Percentiles rank a stretch among this genome's conserved stretches.
These are phyloP conservation scores for Pugionium dolabratum DNA, from an alignment of 345 rosid species.

Conservation along the genomic window DNA sequence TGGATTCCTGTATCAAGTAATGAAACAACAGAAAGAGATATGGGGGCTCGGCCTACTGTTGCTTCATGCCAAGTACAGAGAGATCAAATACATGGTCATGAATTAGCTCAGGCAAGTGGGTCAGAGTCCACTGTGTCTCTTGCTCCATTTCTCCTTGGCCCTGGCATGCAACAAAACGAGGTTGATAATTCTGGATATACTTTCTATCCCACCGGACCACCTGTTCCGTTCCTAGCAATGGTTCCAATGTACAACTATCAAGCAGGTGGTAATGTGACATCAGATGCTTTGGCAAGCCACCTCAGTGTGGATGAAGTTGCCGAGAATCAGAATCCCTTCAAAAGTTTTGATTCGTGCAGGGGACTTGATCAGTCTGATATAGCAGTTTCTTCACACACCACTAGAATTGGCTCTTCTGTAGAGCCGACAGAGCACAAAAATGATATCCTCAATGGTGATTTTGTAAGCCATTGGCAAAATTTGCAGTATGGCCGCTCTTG, in stretches of 20 bases:
- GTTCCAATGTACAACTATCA: conserved; percentile 57
- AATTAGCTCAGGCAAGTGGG: conserved; percentile 61
- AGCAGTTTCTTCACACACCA: conserved; percentile 48
- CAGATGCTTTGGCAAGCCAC: conserved; percentile 60
- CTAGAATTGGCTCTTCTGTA: conserved; percentile 44
- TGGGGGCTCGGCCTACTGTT: conserved; percentile 48
- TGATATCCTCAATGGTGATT: conserved; percentile 85
- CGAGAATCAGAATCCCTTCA: conserved; percentile 54
- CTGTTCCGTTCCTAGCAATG: conserved; percentile 74
- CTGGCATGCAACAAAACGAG: conserved; percentile 60
- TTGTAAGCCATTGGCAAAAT: conserved; percentile 86
- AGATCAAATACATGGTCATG: conserved; percentile 66
- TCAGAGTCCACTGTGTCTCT: conserved; percentile 63
- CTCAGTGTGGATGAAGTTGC: conserved; percentile 56
- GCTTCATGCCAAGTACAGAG: conserved; percentile 55
- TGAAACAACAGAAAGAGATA: conserved; percentile 58
- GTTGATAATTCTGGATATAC: conserved; percentile 61
- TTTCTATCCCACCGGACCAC: conserved; percentile 81
- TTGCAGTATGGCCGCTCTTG: conserved; percentile 84
- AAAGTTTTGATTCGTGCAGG: conserved; percentile 57
- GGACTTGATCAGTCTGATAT: conserved; percentile 61
- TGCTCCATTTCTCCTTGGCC: conserved; percentile 59
- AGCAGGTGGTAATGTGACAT: conserved; percentile 48
- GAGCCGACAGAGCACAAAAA: conserved; percentile 58
- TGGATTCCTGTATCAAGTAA: conserved; percentile 50